phyloP scores from a whole-genome alignment of 2,329 filamentous ascomycete genomes.

The Periconia digitata region DNA sequence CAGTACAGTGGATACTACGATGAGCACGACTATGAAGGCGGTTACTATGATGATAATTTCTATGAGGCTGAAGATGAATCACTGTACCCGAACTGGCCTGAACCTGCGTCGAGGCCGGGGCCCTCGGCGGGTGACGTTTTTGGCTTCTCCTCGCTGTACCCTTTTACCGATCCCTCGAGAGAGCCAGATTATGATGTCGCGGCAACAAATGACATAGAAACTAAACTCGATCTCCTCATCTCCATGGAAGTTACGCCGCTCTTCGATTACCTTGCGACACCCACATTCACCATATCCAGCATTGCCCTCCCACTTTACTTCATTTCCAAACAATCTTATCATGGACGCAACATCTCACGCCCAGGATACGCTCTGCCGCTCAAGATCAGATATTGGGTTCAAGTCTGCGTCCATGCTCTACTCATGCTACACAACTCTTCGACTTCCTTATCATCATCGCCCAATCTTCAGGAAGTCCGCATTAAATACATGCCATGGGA shows the following conservation, averaged over 20 bases:
- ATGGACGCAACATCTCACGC: conserved; percentile 22
- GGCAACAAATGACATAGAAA: conserved; percentile 23
- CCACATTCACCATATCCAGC: conserved; percentile 25
- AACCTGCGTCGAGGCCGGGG: conserved; percentile 4
- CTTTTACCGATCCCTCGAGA: conserved; percentile 27
- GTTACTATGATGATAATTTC: conserved; percentile 38
- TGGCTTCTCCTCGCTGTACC: conserved; percentile 33
- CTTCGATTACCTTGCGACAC: conserved; percentile 32
- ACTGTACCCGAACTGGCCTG: conserved; percentile 31
- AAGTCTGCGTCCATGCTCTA: conserved; percentile 32
- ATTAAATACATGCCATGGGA: conserved; percentile 37
- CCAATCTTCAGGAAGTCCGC: conserved; percentile 21
- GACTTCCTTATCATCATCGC: neutral
- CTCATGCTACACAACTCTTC: conserved; percentile 19
- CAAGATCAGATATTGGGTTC: conserved; percentile 38
- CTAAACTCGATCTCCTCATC: conserved; percentile 35
- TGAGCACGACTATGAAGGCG: conserved; percentile 38
- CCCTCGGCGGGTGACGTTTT: conserved; percentile 27
- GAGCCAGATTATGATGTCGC: conserved; percentile 15
- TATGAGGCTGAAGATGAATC: conserved; percentile 25
- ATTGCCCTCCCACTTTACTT: conserved; percentile 39
- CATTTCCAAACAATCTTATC: conserved; percentile 26
- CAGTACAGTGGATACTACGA: conserved; percentile 30
- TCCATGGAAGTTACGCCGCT: conserved; percentile 36
- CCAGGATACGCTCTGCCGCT: conserved; percentile 26